A percentile compares a stretch with the other conserved stretches of the same genome.
Conservation (phyloP, 148 eudicot species). For the Talinum fruticosum region DNA sequence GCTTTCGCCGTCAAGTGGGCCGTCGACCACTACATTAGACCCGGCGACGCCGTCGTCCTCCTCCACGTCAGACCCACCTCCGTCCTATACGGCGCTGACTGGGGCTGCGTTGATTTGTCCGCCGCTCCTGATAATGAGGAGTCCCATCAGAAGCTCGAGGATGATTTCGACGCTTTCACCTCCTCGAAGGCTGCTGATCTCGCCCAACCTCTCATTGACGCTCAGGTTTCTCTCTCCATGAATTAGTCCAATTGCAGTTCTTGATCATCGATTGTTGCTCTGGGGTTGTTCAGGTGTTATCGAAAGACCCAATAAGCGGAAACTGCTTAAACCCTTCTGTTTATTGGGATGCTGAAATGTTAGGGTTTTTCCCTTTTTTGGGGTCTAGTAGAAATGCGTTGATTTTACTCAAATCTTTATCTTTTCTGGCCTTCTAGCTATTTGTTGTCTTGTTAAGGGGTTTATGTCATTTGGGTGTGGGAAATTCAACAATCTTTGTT, state of each 20-base stretch:
- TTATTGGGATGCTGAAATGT: background rate
- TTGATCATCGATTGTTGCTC: background rate
- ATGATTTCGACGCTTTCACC: slow-evolving; percentile 79
- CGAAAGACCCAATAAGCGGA: background rate
- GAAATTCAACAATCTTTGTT: background rate
- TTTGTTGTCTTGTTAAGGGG: background rate
- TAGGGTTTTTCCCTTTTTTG: background rate
- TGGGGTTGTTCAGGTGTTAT: background rate
- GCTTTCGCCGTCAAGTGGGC: slow-evolving; percentile 94
- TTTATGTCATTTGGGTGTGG: background rate
- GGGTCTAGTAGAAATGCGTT: background rate
- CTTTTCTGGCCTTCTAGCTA: background rate
- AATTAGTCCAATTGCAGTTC: too few relatives aligned
- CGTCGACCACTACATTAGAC: slow-evolving; percentile 73
- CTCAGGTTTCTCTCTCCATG: too few relatives aligned
- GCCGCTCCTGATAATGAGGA: slow-evolving; percentile 28
- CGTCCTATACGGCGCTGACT: slow-evolving; percentile 86
- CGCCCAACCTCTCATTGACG: slow-evolving; percentile 68
- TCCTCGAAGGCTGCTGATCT: slow-evolving; percentile 64
- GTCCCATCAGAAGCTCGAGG: slow-evolving; percentile 57
- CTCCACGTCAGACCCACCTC: slow-evolving; percentile 80
- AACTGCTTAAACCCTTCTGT: background rate
- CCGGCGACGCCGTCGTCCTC: slow-evolving; percentile 79
- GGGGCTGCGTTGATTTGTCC: slow-evolving; percentile 75
- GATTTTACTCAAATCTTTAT: background rate